A percentile compares a stretch with the other conserved stretches of the same genome.
Evolutionary conservation across 768 basidiomycete species (phyloP).

Genomic region (Daedalea quercina): DNA sequence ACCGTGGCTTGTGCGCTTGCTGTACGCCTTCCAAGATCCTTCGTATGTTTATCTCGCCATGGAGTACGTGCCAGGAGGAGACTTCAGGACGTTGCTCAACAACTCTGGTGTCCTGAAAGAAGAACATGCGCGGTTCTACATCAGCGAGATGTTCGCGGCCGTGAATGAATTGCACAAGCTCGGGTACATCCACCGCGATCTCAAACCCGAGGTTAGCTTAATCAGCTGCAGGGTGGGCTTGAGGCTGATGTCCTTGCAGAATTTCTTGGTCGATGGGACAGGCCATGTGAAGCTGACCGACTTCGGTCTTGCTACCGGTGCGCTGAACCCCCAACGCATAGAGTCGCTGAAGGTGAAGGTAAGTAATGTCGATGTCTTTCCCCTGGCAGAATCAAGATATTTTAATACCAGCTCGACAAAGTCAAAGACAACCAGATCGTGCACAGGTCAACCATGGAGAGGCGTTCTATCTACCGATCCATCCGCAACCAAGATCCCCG

Average conservation of each 20-base stretch:
- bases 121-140: slow-evolving; percentile 95
- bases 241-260: slow-evolving; percentile 38
- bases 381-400: too few species aligned
- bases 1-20: slow-evolving; percentile 89
- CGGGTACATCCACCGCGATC: slow-evolving; percentile 96
- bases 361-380: slow-evolving; percentile 10
- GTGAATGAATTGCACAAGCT: slow-evolving; percentile 95
- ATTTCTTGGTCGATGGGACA: slow-evolving; percentile 91
- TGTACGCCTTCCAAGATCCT: slow-evolving; percentile 96
- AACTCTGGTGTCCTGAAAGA: slow-evolving; percentile 98
- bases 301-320: slow-evolving; percentile 95
- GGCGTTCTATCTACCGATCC: slow-evolving; percentile 90
- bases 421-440: slow-evolving; percentile 91
- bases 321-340: slow-evolving; percentile 89
- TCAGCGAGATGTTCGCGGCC: slow-evolving; percentile 94
- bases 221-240: background rate
- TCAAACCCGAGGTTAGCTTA: slow-evolving; percentile 87
- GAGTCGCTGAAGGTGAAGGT: slow-evolving; percentile 94
- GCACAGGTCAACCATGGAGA: slow-evolving; percentile 87
- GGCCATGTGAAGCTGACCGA: slow-evolving; percentile 98
- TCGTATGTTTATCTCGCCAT: slow-evolving; percentile 93
- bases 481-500: slow-evolving; percentile 86
- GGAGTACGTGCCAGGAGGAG: slow-evolving; percentile 99
- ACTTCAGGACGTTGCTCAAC: slow-evolving; percentile 95
- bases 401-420: slow-evolving; percentile 88